Evolutionary conservation across 441 rosid species (phyloP), one percentile per base, ranked within the genome.

Genomic region (Omphalea diandra): DNA sequence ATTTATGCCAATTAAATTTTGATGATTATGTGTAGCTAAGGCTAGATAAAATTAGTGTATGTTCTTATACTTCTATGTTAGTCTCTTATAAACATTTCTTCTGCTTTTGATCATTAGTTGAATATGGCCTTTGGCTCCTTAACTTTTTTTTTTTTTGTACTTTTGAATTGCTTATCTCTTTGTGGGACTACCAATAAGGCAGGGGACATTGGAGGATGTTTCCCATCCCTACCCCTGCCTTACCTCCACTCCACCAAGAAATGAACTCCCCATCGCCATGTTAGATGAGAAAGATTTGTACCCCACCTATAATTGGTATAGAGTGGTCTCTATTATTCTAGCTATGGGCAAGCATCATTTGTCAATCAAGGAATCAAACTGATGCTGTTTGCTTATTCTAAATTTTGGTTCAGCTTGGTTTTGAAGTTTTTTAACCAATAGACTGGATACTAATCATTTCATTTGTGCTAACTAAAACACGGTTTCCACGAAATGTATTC

Each of bases 31-130:
- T 17, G 10, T 2, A 2, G 43, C 43, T 10, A 17, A 41, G 46
- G 15, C 14, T 10, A 2, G 3, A 11, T 41, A 9, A 41, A 41
- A 41, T 41, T 17, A 41, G 14, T n/a, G n/a, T n/a, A n/a, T n/a
- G n/a, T n/a, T n/a, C n/a, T n/a, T n/a, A n/a, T 50, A 8, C 24
- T n/a, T 20, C 20, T 5, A 27, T 32, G 33, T 54, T 52, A 12
- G n/a, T 27, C 17, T 47, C 55, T 3, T 47, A 12, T 32, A 10
- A 20, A 46, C 10, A 47, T 27, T 52, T 6, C 20, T 29, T 31
- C 32, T 65, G 57, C 68, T 47, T 65, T 65, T 63, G 52, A 26
- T 31, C 18, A 49, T 31, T 2, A n/a, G 57, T 47, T 47, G 43
- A 47, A 18, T 49, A 7, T 27, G 3, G 5, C 2, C 27, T 38